These are phyloP conservation scores for Kandelia obovata DNA, from an alignment of 345 rosid species.

Conservation along the genomic window DNA sequence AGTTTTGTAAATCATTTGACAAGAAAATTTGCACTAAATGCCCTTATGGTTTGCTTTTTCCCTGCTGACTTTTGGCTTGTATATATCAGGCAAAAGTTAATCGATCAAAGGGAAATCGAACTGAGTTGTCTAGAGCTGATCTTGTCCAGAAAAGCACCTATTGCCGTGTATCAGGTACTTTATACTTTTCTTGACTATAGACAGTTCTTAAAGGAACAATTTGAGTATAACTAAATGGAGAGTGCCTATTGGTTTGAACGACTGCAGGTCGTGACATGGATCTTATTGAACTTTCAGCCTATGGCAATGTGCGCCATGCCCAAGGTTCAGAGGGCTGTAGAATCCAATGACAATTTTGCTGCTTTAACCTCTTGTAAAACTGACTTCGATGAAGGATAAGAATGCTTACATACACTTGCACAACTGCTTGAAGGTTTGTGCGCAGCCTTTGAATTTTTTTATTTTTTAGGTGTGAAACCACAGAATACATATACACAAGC, in stretches of 20 bases:
- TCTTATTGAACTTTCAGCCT: conserved; percentile 80
- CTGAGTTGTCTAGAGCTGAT: conserved; percentile 75
- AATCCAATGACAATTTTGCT: conserved; percentile 51
- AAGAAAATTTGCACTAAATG: too few relatives aligned
- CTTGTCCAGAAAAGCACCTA: conserved; percentile 82
- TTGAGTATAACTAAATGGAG: conserved; percentile 10
- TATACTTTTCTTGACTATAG: neutral
- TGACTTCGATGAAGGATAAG: too few relatives aligned
- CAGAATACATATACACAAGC: too few relatives aligned
- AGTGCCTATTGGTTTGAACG: conserved; percentile 10
- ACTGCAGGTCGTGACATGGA: conserved; percentile 83
- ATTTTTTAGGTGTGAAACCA: too few relatives aligned
- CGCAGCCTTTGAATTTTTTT: too few relatives aligned
- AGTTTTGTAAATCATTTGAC: too few relatives aligned
- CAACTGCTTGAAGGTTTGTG: too few relatives aligned
- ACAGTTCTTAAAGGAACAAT: neutral
- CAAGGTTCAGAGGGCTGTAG: conserved; percentile 74
- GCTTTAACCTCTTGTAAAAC: neutral
- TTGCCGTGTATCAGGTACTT: conserved; percentile 82
- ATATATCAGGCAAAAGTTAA: conserved; percentile 68
- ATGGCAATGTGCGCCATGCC: conserved; percentile 66
- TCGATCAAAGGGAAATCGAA: conserved; percentile 82
- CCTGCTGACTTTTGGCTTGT: neutral
- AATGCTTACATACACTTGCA: too few relatives aligned
- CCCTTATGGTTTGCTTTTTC: too few relatives aligned